These are phyloP conservation scores for Drechslerella dactyloides DNA, from an alignment of 2,329 filamentous ascomycete species.

Conservation along the genomic window DNA sequence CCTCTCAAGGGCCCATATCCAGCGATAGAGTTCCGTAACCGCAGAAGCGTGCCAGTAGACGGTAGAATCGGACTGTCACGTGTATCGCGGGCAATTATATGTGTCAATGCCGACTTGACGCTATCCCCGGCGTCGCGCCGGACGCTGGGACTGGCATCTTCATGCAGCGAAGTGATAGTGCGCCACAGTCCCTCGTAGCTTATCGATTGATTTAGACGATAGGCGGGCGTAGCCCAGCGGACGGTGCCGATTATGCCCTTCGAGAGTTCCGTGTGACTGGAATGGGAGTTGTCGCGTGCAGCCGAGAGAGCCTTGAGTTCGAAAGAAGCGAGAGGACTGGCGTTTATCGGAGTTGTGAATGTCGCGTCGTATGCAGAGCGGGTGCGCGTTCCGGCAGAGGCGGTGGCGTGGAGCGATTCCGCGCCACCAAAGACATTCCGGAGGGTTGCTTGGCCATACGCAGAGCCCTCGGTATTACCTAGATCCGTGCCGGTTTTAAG, in stretches of 20 bases:
- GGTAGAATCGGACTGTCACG: conserved; percentile 87
- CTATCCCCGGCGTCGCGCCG: conserved; percentile 86
- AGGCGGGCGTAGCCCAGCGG: conserved; percentile 65
- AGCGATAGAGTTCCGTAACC: conserved; percentile 80
- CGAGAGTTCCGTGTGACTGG: conserved; percentile 87
- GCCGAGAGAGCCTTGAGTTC: conserved; percentile 82
- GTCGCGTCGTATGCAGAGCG: conserved; percentile 87
- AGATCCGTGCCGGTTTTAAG: conserved; percentile 94
- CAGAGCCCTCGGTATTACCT: conserved; percentile 90
- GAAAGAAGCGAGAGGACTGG: conserved; percentile 80
- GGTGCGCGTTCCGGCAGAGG: conserved; percentile 80
- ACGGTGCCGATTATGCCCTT: conserved; percentile 79
- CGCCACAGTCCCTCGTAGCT: conserved; percentile 85
- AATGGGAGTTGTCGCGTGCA: conserved; percentile 77
- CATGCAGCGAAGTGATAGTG: conserved; percentile 79
- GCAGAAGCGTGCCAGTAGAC: conserved; percentile 78
- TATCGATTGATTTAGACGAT: conserved; percentile 75
- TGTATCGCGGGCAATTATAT: conserved; percentile 79
- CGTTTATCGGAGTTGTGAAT: conserved; percentile 80
- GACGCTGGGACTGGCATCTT: conserved; percentile 78
- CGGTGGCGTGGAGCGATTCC: conserved; percentile 85
- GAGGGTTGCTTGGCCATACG: conserved; percentile 83
- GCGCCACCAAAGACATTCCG: conserved; percentile 95
- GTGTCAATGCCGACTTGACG: conserved; percentile 83
- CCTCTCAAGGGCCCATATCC: conserved; percentile 82